Evolutionary conservation across 192 early-diverging fungal species (phyloP).

Genomic region (Podila verticillata): DNA sequence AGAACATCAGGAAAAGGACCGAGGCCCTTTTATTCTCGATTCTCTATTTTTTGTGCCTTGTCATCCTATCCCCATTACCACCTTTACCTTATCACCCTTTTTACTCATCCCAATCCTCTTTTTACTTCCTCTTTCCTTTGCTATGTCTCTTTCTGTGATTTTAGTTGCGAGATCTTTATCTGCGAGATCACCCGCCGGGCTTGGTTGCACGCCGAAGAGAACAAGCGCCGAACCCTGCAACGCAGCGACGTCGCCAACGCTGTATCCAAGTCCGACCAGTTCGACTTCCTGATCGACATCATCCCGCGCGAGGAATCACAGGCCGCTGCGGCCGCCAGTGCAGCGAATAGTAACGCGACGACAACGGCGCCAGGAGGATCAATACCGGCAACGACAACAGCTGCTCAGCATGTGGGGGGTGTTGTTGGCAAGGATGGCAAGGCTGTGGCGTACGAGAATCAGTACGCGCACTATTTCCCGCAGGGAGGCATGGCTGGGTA

Average conservation of each 20-base stretch:
- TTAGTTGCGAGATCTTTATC: slow-evolving; percentile 95
- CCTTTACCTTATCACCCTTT: too few relatives aligned
- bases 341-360: slow-evolving; percentile 12
- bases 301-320: slow-evolving; percentile 89
- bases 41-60: too few relatives aligned
- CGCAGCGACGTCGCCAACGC: slow-evolving; percentile 91
- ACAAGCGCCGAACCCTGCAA: slow-evolving; percentile 95
- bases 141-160: background rate
- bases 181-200: slow-evolving; percentile 86
- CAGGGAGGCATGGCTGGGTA: slow-evolving; percentile 41
- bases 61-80: too few relatives aligned
- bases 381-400: too few relatives aligned
- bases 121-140: slow-evolving; percentile 1
- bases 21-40: background rate
- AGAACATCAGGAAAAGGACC: background rate
- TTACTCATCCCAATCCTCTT: background rate
- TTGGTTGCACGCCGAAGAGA: slow-evolving; percentile 95
- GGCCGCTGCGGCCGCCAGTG: slow-evolving; percentile 15
- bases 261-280: slow-evolving; percentile 90
- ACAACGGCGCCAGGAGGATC: background rate
- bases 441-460: background rate
- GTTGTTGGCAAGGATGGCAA: too few relatives aligned
- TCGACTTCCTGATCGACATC: slow-evolving; percentile 98
- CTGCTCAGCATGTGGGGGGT: too few relatives aligned
- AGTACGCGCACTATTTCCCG: slow-evolving; percentile 42